phyloP scores from a whole-genome alignment of 1,284 basidiomycete genomes.

The Cerrena zonata region DNA sequence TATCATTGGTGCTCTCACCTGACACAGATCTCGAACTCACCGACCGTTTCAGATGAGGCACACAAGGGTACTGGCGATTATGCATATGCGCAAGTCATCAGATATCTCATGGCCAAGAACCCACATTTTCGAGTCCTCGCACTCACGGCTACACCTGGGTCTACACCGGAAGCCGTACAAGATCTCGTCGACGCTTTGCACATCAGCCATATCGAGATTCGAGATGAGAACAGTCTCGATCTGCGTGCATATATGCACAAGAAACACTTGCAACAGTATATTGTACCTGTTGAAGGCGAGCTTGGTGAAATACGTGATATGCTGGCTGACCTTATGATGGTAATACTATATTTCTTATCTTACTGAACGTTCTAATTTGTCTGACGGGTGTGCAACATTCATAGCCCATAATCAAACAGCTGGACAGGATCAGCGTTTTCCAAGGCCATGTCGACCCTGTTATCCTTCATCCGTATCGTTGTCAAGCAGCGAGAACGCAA shows the following conservation, averaged over 20 bases:
- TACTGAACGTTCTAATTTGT: not conserved
- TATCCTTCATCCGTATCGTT: slow-evolving; percentile 51
- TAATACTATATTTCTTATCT: too few species aligned
- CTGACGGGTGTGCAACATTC: not conserved
- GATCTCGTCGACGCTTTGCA: slow-evolving; percentile 91
- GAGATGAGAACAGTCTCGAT: slow-evolving; percentile 88
- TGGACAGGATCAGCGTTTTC: slow-evolving; percentile 23
- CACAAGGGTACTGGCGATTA: slow-evolving; percentile 92
- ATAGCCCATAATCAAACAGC: slow-evolving; percentile 29
- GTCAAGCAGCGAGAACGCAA: slow-evolving; percentile 35
- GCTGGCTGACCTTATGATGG: slow-evolving; percentile 67
- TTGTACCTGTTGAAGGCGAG: slow-evolving; percentile 63
- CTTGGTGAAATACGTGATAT: slow-evolving; percentile 52
- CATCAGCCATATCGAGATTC: slow-evolving; percentile 92
- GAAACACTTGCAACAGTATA: slow-evolving; percentile 73
- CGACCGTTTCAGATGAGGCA: slow-evolving; percentile 72
- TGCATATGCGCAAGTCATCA: slow-evolving; percentile 86
- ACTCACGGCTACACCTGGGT: slow-evolving; percentile 91
- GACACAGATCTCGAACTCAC: not conserved
- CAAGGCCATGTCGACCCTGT: slow-evolving; percentile 33
- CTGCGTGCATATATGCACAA: slow-evolving; percentile 82
- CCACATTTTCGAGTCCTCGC: slow-evolving; percentile 91
- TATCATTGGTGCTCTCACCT: slow-evolving; percentile 23
- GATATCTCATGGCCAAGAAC: slow-evolving; percentile 88
- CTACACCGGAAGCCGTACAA: slow-evolving; percentile 83